Evolutionary conservation across 306 rosid species (phyloP).

Genomic region (Vachellia pachyceras): DNA sequence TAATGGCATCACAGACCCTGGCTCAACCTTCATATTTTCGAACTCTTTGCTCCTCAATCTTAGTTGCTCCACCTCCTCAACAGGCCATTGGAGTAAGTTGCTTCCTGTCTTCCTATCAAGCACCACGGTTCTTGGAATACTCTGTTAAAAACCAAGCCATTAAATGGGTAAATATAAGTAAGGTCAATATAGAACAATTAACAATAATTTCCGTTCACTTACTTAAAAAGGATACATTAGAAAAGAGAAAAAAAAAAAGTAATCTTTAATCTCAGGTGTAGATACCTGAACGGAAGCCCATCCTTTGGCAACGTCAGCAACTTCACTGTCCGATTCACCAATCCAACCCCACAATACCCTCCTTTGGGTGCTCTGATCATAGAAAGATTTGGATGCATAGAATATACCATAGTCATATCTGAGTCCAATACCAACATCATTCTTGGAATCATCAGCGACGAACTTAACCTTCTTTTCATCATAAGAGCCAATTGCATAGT

Average conservation of each 20-base stretch:
- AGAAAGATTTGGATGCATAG: slow-evolving; percentile 86
- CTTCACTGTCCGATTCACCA: slow-evolving; percentile 81
- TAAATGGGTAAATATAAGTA: not conserved
- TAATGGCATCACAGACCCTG: slow-evolving; percentile 72
- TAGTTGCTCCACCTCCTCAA: slow-evolving; percentile 69
- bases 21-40: slow-evolving; percentile 46
- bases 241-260: not conserved
- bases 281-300: slow-evolving; percentile 89
- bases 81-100: slow-evolving; percentile 89
- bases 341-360: slow-evolving; percentile 97
- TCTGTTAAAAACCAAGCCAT: slow-evolving; percentile 41
- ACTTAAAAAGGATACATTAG: not conserved
- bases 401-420: slow-evolving; percentile 83
- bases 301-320: slow-evolving; percentile 76
- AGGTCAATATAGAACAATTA: not conserved
- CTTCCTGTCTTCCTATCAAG: slow-evolving; percentile 71
- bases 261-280: not conserved
- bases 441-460: slow-evolving; percentile 54
- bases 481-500: slow-evolving; percentile 77
- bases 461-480: slow-evolving; percentile 63
- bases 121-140: slow-evolving; percentile 77
- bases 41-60: slow-evolving; percentile 60
- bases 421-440: slow-evolving; percentile 78
- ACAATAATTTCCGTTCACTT: not conserved
- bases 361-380: slow-evolving; percentile 58